Base-by-base conservation (phyloP, 192 early-diverging fungal species). In the Coemansia sp. region DNA sequence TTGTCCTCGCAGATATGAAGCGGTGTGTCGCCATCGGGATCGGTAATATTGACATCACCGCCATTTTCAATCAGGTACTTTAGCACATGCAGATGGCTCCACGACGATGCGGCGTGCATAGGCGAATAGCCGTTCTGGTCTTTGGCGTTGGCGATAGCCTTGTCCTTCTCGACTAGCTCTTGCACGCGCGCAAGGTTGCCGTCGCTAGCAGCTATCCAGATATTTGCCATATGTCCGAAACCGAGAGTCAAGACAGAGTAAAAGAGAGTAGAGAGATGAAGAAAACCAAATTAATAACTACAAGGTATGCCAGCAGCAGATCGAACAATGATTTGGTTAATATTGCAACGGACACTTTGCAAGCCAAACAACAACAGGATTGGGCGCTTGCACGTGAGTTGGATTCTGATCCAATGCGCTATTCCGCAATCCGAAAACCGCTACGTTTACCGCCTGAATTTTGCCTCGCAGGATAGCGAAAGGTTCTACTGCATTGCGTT, bases 81-180 rank as follows among this genome's bases (percentile, higher is more conserved):
- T n/a, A 94, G 71, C 18, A 94, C 63, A 8, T 88, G 82, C 8
- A 78, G 48, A 64, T 90, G 89, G 51, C 76, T 86, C 72, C 92
- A 94, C 22, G 93, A 91, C 3, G 85, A 78, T 10, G 94, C 93
- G 5, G 93, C 93, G 48, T 87, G 85, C 84, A 96, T 70, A 1
- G 92, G 87, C 4, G 89, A 91, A 72, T 94, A 94, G 14, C 94
- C 94, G 63, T 85, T 88, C 29, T 89, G 76, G 63, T 96, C 94
- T 67, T 91, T 85, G 31, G 77, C 83, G 71, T 94, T 87, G 31
- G 83, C 73, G 51, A 80, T 69, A 12, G 82, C 34, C 40, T 62
- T 66, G 31, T 90, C 89, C 29, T 68, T 60, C 36, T 78, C 72
- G 30, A 90, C 56, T 28, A 89, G 69, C 55, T 83, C 70, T 70